A percentile compares a stretch with the other conserved stretches of the same genome.
Evolutionary conservation across 2,329 filamentous ascomycete genomes (phyloP).

Genomic region (Chlorencoelia australis): DNA sequence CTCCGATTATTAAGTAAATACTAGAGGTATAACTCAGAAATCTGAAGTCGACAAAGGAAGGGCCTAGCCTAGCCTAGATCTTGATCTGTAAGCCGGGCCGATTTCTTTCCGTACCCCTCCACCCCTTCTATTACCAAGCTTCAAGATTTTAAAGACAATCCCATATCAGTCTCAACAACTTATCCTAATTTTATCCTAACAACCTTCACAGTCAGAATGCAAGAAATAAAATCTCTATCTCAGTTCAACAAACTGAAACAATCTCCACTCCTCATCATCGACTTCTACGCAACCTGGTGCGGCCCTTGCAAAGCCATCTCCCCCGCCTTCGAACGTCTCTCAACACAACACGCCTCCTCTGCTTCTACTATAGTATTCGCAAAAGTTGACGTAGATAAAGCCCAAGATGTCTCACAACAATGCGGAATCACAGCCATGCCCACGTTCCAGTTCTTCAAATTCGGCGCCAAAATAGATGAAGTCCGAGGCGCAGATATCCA

Average conservation of each 20-base stretch:
- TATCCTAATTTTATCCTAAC: too few species aligned
- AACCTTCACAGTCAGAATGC: conserved; percentile 16
- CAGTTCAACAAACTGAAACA: conserved; percentile 23
- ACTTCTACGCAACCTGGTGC: conserved; percentile 83
- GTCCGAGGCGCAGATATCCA: conserved; percentile 73
- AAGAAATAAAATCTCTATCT: conserved; percentile 23
- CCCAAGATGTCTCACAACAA: conserved; percentile 62
- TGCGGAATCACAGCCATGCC: conserved; percentile 82
- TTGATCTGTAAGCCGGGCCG: too few species aligned
- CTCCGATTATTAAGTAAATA: too few species aligned
- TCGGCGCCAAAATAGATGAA: conserved; percentile 59
- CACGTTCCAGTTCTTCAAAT: conserved; percentile 85
- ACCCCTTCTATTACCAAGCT: too few species aligned
- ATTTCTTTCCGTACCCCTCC: too few species aligned
- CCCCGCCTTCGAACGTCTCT: conserved; percentile 74
- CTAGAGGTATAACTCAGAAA: too few species aligned
- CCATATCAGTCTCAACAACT: too few species aligned
- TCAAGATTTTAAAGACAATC: too few species aligned
- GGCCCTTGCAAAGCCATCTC: conserved; percentile 86
- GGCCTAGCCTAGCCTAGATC: too few species aligned
- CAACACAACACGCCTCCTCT: conserved; percentile 64
- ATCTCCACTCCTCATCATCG: conserved; percentile 20
- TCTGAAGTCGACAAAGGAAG: too few species aligned
- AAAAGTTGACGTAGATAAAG: conserved; percentile 81
- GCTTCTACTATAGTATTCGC: conserved; percentile 76